Conservation (phyloP, 2,329 filamentous ascomycete species). For the Mycogone perniciosa region DNA sequence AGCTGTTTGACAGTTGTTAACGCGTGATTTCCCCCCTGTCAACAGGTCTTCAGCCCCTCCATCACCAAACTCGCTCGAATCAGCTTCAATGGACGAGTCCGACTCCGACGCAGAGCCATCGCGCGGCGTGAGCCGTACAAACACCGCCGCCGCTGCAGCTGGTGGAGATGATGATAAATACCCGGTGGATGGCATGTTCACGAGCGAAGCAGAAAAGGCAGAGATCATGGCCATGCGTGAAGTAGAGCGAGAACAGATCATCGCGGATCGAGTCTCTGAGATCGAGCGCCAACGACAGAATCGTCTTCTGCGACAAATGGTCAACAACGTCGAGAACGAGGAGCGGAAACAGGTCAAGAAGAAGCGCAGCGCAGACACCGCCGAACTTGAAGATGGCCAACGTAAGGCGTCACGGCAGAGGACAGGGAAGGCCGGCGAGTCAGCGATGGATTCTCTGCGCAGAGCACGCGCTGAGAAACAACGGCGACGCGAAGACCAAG, state of each 20-base stretch:
- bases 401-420: slow-evolving; percentile 69
- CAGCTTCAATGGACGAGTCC: slow-evolving; percentile 85
- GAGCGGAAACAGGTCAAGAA: slow-evolving; percentile 49
- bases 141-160: slow-evolving; percentile 34
- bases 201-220: slow-evolving; percentile 64
- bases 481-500: slow-evolving; percentile 44
- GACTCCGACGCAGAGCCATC: slow-evolving; percentile 54
- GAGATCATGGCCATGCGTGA: slow-evolving; percentile 82
- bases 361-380: slow-evolving; percentile 72
- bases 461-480: slow-evolving; percentile 57
- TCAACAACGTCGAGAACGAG: slow-evolving; percentile 59
- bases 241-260: slow-evolving; percentile 81
- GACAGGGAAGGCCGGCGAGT: slow-evolving; percentile 42
- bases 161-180: slow-evolving; percentile 62
- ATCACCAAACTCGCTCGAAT: slow-evolving; percentile 70
- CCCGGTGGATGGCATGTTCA: slow-evolving; percentile 82
- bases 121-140: slow-evolving; percentile 27
- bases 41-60: slow-evolving; percentile 60
- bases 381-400: slow-evolving; percentile 69
- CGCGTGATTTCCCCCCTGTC: background rate
- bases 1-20: slow-evolving; percentile 11
- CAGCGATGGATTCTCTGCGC: slow-evolving; percentile 65
- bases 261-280: slow-evolving; percentile 80
- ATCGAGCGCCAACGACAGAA: slow-evolving; percentile 79
- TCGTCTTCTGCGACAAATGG: slow-evolving; percentile 69